Evolutionary conservation across 2,329 filamentous ascomycete genomes (phyloP), one percentile per base, ranked within the genome.

Genomic region (Colletotrichum phormii): DNA sequence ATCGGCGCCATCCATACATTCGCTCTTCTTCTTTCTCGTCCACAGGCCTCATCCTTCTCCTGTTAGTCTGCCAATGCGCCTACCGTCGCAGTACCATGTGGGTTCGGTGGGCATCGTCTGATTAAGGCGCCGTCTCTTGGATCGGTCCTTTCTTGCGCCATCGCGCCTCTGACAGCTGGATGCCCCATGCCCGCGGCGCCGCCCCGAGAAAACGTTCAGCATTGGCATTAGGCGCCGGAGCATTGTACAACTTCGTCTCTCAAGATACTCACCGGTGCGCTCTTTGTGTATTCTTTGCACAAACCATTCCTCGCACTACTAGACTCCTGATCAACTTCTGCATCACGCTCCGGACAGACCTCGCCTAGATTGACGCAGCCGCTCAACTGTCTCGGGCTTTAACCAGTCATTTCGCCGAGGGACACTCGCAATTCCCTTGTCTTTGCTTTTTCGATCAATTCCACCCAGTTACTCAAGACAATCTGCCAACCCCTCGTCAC

Each of bases 91-190:
- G 53, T 65, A 31, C 66, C 12, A 64, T 64, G 71, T 73, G 66
- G 71, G 66, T 37, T 46, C 33, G 29, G 71, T 73, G 71, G 71
- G 51, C 71, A 71, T 71, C 61, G 46, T 73, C 66, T 73, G 66
- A 73, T 73, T 64, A 62, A 64, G 60, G 55, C 46, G 55, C 26
- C 37, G 61, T 15, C 31, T 70, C 67, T 55, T 49, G 42, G 66
- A 73, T 73, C 71, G 71, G 61, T 71, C 49, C 67, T 73, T 73
- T 31, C 55, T 15, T 59, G 42, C 54, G 60, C 51, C 66, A 73
- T 73, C 71, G 71, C 61, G 37, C 49, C 70, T 61, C 66, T 57
- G 60, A 24, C 49, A 60, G 54, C 54, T 22, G 26, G 33, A 31
- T 33, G 49, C 60, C 46, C 66, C 35, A 60, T 64, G 31, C 53